Evolutionary conservation across 495 filamentous ascomycete species (phyloP).

Genomic region (Emericellopsis terricola): DNA sequence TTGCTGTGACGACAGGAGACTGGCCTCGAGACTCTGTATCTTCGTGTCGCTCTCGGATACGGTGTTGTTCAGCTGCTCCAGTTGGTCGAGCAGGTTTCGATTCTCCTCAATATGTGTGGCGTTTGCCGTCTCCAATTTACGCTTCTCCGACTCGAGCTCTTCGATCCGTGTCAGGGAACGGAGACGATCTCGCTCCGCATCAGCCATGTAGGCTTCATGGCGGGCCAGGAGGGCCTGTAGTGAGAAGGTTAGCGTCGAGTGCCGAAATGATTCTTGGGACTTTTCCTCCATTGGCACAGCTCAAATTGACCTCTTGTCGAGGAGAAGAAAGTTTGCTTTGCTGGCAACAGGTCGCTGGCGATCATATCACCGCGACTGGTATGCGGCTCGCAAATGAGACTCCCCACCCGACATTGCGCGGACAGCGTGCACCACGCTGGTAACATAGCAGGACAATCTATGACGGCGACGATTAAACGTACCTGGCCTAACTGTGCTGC

Average conservation of each 20-base stretch:
- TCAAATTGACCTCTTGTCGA: no score
- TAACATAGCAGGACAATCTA: not conserved
- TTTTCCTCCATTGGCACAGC: not conserved
- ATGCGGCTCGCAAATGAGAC: not conserved
- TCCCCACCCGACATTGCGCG: no score
- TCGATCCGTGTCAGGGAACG: conserved; percentile 54
- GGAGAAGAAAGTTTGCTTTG: no score
- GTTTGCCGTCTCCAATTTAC: conserved; percentile 54
- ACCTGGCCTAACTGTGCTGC: conserved; percentile 85
- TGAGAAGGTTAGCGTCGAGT: conserved; percentile 40
- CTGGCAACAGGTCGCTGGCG: no score
- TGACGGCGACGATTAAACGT: conserved; percentile 13
- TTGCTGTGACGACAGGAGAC: conserved; percentile 54
- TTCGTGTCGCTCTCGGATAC: conserved; percentile 59
- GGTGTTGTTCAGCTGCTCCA: conserved; percentile 62
- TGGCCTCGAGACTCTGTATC: conserved; percentile 49
- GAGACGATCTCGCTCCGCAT: conserved; percentile 65
- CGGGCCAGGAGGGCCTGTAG: conserved; percentile 77
- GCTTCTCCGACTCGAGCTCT: conserved; percentile 59
- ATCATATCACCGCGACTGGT: no score
- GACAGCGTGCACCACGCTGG: no score
- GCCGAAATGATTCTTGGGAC: no score
- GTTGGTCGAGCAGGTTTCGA: conserved; percentile 52
- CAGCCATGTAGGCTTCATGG: conserved; percentile 83
- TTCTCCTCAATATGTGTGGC: conserved; percentile 64